A percentile compares a stretch with the other conserved stretches of the same genome.
phyloP scores from a whole-genome alignment of 164 flowering plant species.

The Brasenia schreberi region DNA sequence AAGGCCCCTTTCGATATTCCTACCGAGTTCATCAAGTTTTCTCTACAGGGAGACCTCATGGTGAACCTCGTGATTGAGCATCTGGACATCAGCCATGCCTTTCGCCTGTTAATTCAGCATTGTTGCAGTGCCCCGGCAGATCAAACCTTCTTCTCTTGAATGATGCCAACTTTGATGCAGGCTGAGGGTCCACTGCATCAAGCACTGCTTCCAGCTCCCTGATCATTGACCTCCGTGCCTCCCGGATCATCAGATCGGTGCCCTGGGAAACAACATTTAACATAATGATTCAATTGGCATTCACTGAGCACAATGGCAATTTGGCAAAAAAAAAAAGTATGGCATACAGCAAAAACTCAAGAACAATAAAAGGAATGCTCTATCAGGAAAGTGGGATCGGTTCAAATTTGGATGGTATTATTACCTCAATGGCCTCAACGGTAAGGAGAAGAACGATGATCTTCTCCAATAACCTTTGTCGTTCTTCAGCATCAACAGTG shows the following conservation, averaged over 20 bases:
- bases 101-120: slow-evolving; percentile 53
- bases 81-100: slow-evolving; percentile 70
- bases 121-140: slow-evolving; percentile 40
- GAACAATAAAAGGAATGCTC: not conserved
- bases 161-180: slow-evolving; percentile 42
- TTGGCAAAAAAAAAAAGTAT: too few species aligned
- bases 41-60: not conserved
- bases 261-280: slow-evolving; percentile 28
- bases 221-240: slow-evolving; percentile 71
- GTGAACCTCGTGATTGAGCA: slow-evolving; percentile 43
- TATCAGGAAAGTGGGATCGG: not conserved
- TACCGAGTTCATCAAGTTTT: too few species aligned
- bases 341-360: not conserved
- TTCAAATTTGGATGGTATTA: not conserved
- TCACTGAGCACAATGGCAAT: not conserved
- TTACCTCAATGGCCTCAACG: slow-evolving; percentile 90
- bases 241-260: slow-evolving; percentile 68
- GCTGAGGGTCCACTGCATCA: slow-evolving; percentile 91
- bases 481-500: slow-evolving; percentile 60
- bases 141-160: slow-evolving; percentile 77
- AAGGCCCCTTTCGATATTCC: too few species aligned
- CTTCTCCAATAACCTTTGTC: slow-evolving; percentile 78
- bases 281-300: not conserved
- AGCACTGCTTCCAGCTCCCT: slow-evolving; percentile 95
- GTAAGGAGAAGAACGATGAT: slow-evolving; percentile 86